phyloP scores from a whole-genome alignment of 441 rosid genomes.

The Erodium texanum region DNA sequence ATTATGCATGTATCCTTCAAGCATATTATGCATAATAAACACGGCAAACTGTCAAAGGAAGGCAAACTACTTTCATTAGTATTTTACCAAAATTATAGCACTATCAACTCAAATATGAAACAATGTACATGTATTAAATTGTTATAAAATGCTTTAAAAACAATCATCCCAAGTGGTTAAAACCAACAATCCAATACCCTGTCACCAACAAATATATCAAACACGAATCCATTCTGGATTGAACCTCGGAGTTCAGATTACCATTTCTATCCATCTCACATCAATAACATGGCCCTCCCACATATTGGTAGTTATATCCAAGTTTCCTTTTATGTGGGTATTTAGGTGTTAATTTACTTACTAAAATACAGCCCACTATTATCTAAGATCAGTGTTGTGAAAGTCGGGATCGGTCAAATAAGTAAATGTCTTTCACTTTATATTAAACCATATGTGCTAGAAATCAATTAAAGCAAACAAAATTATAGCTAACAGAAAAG shows the following conservation, averaged over 20 bases:
- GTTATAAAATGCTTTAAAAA: too few species aligned
- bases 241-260: background rate
- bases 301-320: background rate
- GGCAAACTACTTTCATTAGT: background rate
- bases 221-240: background rate
- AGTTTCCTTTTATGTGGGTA: background rate
- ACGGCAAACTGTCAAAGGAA: conserved; percentile 80
- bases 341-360: background rate
- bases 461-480: too few species aligned
- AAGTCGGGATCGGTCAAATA: too few species aligned
- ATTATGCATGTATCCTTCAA: conserved; percentile 87
- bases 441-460: background rate
- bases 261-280: background rate
- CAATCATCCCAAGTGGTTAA: background rate
- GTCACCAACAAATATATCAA: background rate
- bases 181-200: background rate
- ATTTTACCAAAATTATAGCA: background rate
- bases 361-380: background rate
- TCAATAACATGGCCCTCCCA: background rate
- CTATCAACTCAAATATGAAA: background rate
- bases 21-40: conserved; percentile 75
- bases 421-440: background rate
- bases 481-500: background rate
- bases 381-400: background rate
- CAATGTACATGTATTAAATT: background rate